These are phyloP conservation scores for Colletotrichum destructivum DNA, from an alignment of 2,329 filamentous ascomycete species.

Conservation along the genomic window DNA sequence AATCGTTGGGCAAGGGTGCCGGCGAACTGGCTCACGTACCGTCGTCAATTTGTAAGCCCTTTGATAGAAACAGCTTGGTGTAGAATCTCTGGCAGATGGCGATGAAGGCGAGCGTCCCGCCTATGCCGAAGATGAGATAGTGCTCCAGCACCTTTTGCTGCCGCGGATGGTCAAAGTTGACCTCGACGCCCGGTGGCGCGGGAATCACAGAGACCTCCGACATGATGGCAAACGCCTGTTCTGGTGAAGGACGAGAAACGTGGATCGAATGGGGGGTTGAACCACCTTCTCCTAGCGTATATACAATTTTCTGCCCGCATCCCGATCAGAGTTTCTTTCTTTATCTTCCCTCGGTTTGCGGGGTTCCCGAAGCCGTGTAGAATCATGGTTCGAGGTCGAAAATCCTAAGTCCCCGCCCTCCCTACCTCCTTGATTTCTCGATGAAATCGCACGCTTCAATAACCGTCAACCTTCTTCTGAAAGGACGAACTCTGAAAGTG, in stretches of 20 bases:
- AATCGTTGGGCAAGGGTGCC: too few species aligned
- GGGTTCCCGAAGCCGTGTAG: not conserved
- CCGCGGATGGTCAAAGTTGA: conserved; percentile 48
- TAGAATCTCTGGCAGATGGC: conserved; percentile 45
- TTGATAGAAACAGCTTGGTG: conserved; percentile 48
- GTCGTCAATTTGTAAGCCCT: conserved; percentile 45
- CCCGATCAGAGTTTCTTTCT: not conserved
- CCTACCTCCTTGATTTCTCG: not conserved
- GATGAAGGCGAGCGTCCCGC: conserved; percentile 40
- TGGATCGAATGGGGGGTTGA: not conserved
- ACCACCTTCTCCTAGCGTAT: not conserved
- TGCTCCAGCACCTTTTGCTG: conserved; percentile 43
- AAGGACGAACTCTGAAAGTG: not conserved
- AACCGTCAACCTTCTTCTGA: not conserved
- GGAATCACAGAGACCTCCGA: conserved; percentile 11
- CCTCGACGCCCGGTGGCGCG: conserved; percentile 44
- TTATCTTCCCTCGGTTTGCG: not conserved
- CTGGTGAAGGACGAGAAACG: not conserved
- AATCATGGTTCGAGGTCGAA: not conserved
- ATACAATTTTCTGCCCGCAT: not conserved
- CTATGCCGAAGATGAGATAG: conserved; percentile 44
- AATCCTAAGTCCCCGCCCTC: not conserved
- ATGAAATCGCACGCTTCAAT: not conserved
- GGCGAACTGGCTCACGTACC: conserved; percentile 28
- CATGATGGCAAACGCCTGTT: not conserved